These are phyloP conservation scores for Mycena olivaceomarginata DNA, from an alignment of 768 basidiomycete species.

Conservation along the genomic window DNA sequence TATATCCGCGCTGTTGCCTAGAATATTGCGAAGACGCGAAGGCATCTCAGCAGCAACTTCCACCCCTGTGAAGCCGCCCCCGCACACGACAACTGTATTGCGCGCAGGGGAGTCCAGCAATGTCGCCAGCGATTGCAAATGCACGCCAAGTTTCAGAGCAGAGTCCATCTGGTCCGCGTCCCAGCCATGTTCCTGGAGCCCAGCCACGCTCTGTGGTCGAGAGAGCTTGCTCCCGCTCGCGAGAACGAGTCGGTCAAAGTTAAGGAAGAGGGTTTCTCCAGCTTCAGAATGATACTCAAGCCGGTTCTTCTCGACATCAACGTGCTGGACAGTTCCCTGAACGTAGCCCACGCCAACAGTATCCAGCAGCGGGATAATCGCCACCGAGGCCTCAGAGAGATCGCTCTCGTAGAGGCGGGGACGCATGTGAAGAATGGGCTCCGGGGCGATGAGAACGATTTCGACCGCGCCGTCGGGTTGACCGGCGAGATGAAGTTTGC, in stretches of 20 bases:
- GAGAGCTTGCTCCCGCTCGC: constrained; percentile 44
- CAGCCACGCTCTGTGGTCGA: constrained; percentile 34
- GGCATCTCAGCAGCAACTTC: constrained; percentile 46
- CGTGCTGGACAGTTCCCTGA: constrained; percentile 36
- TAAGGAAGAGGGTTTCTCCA: constrained; percentile 21
- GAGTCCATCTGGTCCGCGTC: constrained; percentile 41
- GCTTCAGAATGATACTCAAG: constrained; percentile 27
- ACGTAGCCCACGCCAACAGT: constrained; percentile 36
- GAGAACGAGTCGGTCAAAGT: constrained; percentile 41
- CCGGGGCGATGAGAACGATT: constrained; percentile 43
- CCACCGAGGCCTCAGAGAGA: constrained; percentile 31
- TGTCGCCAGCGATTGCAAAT: constrained; percentile 36
- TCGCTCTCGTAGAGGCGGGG: constrained; percentile 46
- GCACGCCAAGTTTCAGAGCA: constrained; percentile 37
- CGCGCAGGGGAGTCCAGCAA: constrained; percentile 39
- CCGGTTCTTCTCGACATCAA: constrained; percentile 23
- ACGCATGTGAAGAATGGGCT: constrained; percentile 44
- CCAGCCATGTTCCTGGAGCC: constrained; percentile 36
- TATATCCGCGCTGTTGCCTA: constrained; percentile 35
- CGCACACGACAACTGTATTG: constrained; percentile 46
- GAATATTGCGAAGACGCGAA: constrained; percentile 36
- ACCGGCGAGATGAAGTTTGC: constrained; percentile 35
- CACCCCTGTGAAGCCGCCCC: constrained; percentile 46
- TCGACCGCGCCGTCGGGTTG: constrained; percentile 25
- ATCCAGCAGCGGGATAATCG: constrained; percentile 27